Evolutionary conservation across 1,284 basidiomycete genomes (phyloP).

Genomic region (Takashimella koratensis): DNA sequence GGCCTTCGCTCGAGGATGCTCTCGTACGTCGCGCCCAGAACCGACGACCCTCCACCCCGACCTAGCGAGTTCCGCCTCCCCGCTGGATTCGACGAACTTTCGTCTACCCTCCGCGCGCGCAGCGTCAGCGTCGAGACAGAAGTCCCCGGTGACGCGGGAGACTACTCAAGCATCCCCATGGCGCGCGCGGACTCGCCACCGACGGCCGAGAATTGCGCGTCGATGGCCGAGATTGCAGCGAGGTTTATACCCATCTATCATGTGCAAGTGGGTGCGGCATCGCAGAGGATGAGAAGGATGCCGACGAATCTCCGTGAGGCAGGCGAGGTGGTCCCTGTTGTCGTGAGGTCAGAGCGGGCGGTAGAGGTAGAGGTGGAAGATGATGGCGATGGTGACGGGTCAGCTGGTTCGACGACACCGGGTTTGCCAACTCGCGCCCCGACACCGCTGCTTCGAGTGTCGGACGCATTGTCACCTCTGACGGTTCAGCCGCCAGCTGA

Average conservation of each 20-base stretch:
- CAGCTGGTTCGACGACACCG: neutral
- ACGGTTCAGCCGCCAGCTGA: too few relatives aligned
- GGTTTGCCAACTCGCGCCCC: neutral
- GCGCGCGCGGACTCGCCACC: neutral
- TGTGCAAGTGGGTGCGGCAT: neutral
- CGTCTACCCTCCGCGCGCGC: neutral
- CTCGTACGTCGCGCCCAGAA: too few relatives aligned
- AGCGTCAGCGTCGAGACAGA: neutral
- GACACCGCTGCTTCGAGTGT: neutral
- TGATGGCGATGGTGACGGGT: neutral
- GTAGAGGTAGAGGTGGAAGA: neutral
- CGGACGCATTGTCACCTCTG: too few relatives aligned
- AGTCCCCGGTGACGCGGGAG: neutral
- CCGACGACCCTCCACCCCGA: neutral
- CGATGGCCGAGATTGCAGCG: neutral
- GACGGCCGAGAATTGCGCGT: neutral
- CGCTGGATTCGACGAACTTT: neutral
- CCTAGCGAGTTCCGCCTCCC: neutral
- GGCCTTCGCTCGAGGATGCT: too few relatives aligned
- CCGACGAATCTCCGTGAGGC: neutral
- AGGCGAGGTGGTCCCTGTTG: neutral
- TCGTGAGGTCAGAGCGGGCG: neutral
- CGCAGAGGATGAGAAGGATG: neutral
- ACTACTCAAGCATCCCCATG: neutral
- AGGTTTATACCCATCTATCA: neutral